Conservation (phyloP, 768 basidiomycete species). For the Suillus subalutaceus region DNA sequence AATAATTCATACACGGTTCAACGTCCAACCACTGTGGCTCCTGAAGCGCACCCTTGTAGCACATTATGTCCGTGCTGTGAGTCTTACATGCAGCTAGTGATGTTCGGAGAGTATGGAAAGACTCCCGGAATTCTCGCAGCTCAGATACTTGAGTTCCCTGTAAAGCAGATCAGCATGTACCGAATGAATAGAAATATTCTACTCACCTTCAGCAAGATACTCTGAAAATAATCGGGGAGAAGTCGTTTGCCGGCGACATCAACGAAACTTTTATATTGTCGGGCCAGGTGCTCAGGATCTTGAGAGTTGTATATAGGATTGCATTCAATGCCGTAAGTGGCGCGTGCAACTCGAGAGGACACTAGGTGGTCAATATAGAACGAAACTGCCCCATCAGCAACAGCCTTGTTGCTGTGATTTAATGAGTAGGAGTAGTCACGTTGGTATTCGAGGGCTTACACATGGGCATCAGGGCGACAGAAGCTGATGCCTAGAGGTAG, state of each 20-base stretch:
- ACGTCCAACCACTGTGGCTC: conserved; percentile 12
- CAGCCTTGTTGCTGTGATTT: conserved; percentile 43
- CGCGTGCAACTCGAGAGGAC: conserved; percentile 42
- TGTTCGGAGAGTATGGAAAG: background rate
- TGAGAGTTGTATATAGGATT: conserved; percentile 26
- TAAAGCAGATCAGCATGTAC: conserved; percentile 11
- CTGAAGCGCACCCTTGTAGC: conserved; percentile 13
- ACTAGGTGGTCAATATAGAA: conserved; percentile 50
- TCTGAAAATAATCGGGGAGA: conserved; percentile 38
- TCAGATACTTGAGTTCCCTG: conserved; percentile 26
- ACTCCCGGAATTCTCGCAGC: conserved; percentile 13
- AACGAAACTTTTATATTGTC: conserved; percentile 26
- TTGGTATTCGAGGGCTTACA: conserved; percentile 37
- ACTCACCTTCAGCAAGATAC: conserved; percentile 42
- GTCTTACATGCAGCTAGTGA: background rate
- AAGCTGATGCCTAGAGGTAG: conserved; percentile 40
- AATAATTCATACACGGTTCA: conserved; percentile 8
- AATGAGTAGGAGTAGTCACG: background rate
- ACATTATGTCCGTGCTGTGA: background rate
- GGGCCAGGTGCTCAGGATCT: conserved; percentile 39
- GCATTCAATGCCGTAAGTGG: conserved; percentile 41
- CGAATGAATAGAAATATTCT: background rate
- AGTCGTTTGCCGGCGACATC: conserved; percentile 28
- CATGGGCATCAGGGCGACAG: conserved; percentile 50
- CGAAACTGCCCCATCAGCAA: conserved; percentile 50